Evolutionary conservation across 1,139 yeast genomes (phyloP).

Genomic region (Yamadazyma membranifaciens): DNA sequence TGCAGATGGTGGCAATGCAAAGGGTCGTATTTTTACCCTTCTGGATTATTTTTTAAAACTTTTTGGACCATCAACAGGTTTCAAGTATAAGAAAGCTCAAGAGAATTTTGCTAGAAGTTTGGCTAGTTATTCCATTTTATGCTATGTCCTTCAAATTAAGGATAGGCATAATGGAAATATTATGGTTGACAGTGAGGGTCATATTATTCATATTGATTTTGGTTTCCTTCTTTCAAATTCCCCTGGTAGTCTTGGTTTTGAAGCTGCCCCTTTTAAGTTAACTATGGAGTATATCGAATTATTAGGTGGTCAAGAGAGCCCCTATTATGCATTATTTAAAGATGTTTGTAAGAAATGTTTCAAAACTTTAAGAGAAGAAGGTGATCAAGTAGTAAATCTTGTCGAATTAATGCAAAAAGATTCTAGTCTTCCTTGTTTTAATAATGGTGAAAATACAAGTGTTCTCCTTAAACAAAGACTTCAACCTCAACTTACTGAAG

Average conservation of each 20-base stretch:
- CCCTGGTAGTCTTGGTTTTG: conserved; percentile 95
- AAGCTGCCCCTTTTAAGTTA: conserved; percentile 93
- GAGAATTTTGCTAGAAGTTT: conserved; percentile 79
- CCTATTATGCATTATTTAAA: conserved; percentile 57
- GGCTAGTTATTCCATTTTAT: conserved; percentile 86
- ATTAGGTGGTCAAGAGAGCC: conserved; percentile 73
- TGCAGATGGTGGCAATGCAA: conserved; percentile 60
- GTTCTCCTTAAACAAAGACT: conserved; percentile 75
- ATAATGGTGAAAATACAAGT: conserved; percentile 81
- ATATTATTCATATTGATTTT: conserved; percentile 91
- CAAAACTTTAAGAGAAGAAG: conserved; percentile 63
- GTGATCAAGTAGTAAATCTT: conserved; percentile 71
- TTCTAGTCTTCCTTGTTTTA: conserved; percentile 86
- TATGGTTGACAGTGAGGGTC: conserved; percentile 91
- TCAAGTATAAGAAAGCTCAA: conserved; percentile 67
- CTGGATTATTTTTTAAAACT: conserved; percentile 73
- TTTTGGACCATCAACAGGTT: conserved; percentile 60
- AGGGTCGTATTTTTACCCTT: conserved; percentile 71
- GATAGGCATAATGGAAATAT: conserved; percentile 97
- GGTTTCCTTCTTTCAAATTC: conserved; percentile 90
- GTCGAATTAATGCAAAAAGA: conserved; percentile 94
- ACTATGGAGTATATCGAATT: conserved; percentile 86
- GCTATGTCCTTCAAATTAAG: conserved; percentile 85
- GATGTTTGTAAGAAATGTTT: conserved; percentile 69
- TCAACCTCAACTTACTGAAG: conserved; percentile 70